Conservation (phyloP, 306 rosid species). For the Vicia villosa region DNA sequence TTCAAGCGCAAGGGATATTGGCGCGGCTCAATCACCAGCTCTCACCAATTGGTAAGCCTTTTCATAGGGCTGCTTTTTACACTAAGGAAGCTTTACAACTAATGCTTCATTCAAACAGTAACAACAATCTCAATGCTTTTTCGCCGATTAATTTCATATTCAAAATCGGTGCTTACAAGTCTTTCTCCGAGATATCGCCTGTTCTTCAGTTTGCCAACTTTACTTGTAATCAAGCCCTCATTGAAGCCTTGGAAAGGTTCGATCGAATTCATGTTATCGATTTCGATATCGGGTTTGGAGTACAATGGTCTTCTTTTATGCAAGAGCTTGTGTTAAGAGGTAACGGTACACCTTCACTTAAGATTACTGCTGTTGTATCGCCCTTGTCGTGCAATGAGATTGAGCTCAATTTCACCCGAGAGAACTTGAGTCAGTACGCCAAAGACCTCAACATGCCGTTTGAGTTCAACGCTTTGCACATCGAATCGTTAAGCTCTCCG, state of each 20-base stretch:
- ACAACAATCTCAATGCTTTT: slow-evolving; percentile 49
- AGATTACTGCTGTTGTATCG: slow-evolving; percentile 76
- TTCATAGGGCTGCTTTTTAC: slow-evolving; percentile 92
- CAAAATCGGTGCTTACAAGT: slow-evolving; percentile 85
- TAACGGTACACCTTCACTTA: slow-evolving; percentile 56
- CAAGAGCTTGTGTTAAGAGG: slow-evolving; percentile 74
- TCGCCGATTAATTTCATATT: slow-evolving; percentile 73
- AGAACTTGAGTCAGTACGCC: slow-evolving; percentile 66
- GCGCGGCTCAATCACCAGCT: slow-evolving; percentile 99
- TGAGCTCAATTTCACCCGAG: slow-evolving; percentile 75
- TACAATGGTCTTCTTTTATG: slow-evolving; percentile 94
- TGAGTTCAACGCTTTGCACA: slow-evolving; percentile 60
- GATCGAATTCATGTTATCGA: slow-evolving; percentile 73
- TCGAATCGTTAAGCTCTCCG: slow-evolving; percentile 60
- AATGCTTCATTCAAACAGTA: slow-evolving; percentile 58
- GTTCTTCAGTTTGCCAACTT: slow-evolving; percentile 86
- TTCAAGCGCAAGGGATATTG: slow-evolving; percentile 99
- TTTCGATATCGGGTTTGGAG: slow-evolving; percentile 90
- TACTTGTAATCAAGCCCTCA: slow-evolving; percentile 79
- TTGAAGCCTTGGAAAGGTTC: slow-evolving; percentile 73
- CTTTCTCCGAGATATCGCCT: slow-evolving; percentile 87
- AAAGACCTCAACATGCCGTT: slow-evolving; percentile 62
- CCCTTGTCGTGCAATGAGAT: slow-evolving; percentile 60
- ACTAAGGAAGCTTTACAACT: slow-evolving; percentile 81
- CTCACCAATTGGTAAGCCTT: slow-evolving; percentile 89